Conservation (phyloP, 1,284 basidiomycete genomes). For the Coniophora puteana region DNA sequence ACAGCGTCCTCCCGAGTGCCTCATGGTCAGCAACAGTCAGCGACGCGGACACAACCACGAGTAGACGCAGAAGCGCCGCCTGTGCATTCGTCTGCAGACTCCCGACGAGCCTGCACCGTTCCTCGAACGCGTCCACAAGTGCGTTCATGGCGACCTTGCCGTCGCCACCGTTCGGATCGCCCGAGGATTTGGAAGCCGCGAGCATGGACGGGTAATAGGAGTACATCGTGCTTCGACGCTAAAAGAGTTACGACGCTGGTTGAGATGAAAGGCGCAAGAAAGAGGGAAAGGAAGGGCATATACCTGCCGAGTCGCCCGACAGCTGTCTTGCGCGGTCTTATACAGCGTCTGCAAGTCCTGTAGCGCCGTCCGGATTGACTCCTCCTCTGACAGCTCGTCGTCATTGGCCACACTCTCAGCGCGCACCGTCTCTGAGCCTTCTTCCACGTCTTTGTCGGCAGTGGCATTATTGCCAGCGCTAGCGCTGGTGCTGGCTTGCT, state of each 20-base stretch:
- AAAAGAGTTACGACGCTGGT: no score
- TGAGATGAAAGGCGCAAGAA: constrained; percentile 3
- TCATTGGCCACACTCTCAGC: no score
- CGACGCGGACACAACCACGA: constrained; percentile 57
- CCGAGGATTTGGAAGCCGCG: constrained; percentile 27
- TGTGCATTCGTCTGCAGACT: constrained; percentile 43
- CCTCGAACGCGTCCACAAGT: constrained; percentile 29
- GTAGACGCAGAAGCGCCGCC: constrained; percentile 47
- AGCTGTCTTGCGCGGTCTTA: constrained; percentile 41
- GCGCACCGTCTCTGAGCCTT: constrained; percentile 50
- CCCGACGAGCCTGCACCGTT: constrained; percentile 36
- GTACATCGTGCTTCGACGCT: constrained; percentile 51
- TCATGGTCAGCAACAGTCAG: constrained; percentile 45
- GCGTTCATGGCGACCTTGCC: constrained; percentile 20
- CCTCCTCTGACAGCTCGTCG: no score
- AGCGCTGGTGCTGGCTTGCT: no score
- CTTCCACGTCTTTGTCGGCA: constrained; percentile 29
- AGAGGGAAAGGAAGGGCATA: constrained; percentile 1
- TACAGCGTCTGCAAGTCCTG: constrained; percentile 49
- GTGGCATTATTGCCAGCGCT: constrained; percentile 13
- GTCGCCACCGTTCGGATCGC: constrained; percentile 11
- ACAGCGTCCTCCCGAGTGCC: constrained; percentile 48
- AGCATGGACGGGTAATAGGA: no score
- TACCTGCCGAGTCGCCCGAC: constrained; percentile 43
- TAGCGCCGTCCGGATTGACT: constrained; percentile 35